Conservation (phyloP, 1,139 yeast species). For the Sugiyamaella grinbergsii region DNA sequence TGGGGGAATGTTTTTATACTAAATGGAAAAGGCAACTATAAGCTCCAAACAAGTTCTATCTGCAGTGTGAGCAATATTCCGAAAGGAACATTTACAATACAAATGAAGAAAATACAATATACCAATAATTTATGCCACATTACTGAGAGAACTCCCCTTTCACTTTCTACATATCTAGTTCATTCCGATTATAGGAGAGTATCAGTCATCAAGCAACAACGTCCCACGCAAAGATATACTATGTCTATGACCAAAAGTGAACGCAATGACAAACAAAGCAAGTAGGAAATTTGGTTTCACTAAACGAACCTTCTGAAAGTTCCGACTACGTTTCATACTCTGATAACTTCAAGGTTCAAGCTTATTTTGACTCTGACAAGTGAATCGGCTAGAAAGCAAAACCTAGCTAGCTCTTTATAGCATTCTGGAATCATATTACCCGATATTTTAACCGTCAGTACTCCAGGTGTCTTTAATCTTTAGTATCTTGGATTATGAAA, state of each 20-base stretch:
- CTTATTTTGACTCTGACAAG: background rate
- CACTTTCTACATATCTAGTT: too few relatives aligned
- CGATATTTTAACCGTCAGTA: too few relatives aligned
- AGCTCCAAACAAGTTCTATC: background rate
- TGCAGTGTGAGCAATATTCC: constrained; percentile 1
- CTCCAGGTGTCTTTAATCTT: background rate
- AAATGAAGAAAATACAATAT: background rate
- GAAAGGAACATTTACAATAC: too few relatives aligned
- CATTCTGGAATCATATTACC: background rate
- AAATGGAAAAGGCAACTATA: background rate
- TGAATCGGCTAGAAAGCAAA: background rate
- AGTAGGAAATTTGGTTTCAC: too few relatives aligned
- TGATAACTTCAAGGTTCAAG: background rate
- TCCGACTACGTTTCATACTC: background rate
- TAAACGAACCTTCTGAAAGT: too few relatives aligned
- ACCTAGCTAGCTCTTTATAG: constrained; percentile 1
- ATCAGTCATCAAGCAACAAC: too few relatives aligned
- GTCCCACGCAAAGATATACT: too few relatives aligned
- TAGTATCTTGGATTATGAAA: constrained; percentile 6
- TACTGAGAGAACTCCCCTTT: too few relatives aligned
- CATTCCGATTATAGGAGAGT: too few relatives aligned
- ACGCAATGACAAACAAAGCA: too few relatives aligned
- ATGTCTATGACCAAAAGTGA: too few relatives aligned
- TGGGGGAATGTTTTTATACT: background rate
- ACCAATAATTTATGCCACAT: too few relatives aligned